A percentile compares a stretch with the other conserved stretches of the same genome.
Conservation (phyloP, 2,329 filamentous ascomycete genomes). For the Xylariaceae sp. region DNA sequence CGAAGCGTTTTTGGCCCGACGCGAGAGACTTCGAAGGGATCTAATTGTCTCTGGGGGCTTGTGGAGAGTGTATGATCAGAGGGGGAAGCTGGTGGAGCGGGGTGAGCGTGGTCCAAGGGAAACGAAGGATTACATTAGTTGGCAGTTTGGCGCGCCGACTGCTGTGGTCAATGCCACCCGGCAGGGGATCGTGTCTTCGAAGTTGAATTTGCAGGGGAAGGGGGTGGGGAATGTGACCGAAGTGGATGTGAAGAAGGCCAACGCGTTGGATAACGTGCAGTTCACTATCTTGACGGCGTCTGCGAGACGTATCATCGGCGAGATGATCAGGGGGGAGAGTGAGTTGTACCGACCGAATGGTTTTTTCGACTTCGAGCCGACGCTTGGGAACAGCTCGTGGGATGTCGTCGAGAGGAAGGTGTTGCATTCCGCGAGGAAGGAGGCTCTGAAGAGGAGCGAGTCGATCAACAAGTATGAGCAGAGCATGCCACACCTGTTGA, state of each 20-base stretch:
- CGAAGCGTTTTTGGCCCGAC: background rate
- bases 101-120: too few relatives aligned
- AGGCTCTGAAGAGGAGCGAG: too few relatives aligned
- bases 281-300: background rate
- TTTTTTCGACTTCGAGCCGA: background rate
- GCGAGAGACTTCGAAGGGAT: background rate
- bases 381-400: background rate
- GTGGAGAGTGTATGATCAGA: background rate
- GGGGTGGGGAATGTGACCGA: background rate
- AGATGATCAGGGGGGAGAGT: conserved; percentile 2
- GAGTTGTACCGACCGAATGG: background rate
- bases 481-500: too few relatives aligned
- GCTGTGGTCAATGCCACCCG: too few relatives aligned
- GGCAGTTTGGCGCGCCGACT: background rate
- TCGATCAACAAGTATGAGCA: too few relatives aligned
- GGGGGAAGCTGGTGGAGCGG: background rate
- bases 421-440: too few relatives aligned
- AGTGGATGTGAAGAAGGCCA: background rate
- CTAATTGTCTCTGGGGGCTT: background rate
- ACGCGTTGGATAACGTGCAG: background rate
- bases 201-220: background rate
- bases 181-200: background rate
- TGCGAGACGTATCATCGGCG: background rate
- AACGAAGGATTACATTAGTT: background rate
- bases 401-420: background rate